These are phyloP conservation scores for Clonostachys chloroleuca DNA, from an alignment of 2,329 filamentous ascomycete genomes.

Conservation along the genomic window DNA sequence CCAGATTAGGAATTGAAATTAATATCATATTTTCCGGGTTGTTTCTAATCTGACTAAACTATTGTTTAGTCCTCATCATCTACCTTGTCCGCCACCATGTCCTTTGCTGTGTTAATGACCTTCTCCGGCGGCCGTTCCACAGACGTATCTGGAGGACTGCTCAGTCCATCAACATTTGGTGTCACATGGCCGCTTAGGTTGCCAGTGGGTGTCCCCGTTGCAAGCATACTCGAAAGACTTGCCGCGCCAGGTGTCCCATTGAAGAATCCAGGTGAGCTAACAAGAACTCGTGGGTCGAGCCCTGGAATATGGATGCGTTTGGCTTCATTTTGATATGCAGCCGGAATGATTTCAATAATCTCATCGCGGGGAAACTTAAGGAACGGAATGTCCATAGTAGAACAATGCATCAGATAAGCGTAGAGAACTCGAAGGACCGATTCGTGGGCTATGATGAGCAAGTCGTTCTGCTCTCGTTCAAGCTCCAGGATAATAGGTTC, in stretches of 20 bases:
- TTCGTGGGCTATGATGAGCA: slow-evolving; percentile 98
- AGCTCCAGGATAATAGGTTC: slow-evolving; percentile 97
- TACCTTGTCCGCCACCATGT: slow-evolving; percentile 47
- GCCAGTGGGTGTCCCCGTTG: slow-evolving; percentile 17
- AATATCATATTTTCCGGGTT: too few species aligned
- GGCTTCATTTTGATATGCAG: slow-evolving; percentile 94
- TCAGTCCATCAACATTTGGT: slow-evolving; percentile 41
- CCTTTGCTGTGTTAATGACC: slow-evolving; percentile 43
- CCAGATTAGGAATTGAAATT: too few species aligned
- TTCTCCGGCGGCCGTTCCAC: slow-evolving; percentile 41
- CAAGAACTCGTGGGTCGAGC: slow-evolving; percentile 62
- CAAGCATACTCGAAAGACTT: slow-evolving; percentile 13
- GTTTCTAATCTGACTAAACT: neutral
- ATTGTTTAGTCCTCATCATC: slow-evolving; percentile 42
- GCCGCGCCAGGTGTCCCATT: slow-evolving; percentile 55
- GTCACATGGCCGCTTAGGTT: slow-evolving; percentile 29
- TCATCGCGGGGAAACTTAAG: slow-evolving; percentile 93
- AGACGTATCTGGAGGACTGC: slow-evolving; percentile 36
- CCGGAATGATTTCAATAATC: slow-evolving; percentile 98
- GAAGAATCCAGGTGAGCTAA: slow-evolving; percentile 75
- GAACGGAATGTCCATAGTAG: slow-evolving; percentile 87
- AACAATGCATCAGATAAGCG: slow-evolving; percentile 97
- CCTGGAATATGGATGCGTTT: slow-evolving; percentile 83
- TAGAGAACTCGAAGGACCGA: slow-evolving; percentile 96
- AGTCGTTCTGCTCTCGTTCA: slow-evolving; percentile 92